phyloP scores from a whole-genome alignment of 495 filamentous ascomycete species.

The Pyrenula aspistea region DNA sequence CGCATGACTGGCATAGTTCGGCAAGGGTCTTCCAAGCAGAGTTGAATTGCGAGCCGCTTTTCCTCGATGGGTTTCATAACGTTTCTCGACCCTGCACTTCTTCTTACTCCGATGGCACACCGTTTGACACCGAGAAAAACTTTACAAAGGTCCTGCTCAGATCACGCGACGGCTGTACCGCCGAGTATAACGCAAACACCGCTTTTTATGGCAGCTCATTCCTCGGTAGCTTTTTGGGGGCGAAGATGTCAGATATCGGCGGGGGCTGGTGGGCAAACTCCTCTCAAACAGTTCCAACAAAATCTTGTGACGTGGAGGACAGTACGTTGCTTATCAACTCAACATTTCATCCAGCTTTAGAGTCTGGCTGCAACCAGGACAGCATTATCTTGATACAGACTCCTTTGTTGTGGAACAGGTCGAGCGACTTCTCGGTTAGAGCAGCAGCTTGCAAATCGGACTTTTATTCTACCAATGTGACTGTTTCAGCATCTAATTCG shows the following conservation, averaged over 20 bases:
- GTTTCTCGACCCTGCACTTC: neutral
- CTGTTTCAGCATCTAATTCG: slow-evolving; percentile 8
- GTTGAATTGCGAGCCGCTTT: slow-evolving; percentile 15
- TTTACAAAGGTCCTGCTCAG: slow-evolving; percentile 1
- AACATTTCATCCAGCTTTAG: neutral
- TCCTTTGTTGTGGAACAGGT: slow-evolving; percentile 1
- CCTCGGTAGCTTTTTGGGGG: neutral
- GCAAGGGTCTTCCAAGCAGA: slow-evolving; percentile 21
- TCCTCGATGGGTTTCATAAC: neutral
- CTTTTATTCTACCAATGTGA: slow-evolving; percentile 22
- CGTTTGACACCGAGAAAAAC: slow-evolving; percentile 9
- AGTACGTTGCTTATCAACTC: neutral
- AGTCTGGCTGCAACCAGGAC: slow-evolving; percentile 1
- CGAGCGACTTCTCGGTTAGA: slow-evolving; percentile 1
- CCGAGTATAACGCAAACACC: neutral
- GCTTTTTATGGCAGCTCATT: neutral
- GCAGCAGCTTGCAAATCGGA: slow-evolving; percentile 12
- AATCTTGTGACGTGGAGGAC: neutral
- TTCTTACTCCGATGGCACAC: slow-evolving; percentile 3
- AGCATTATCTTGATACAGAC: slow-evolving; percentile 8
- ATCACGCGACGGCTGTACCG: slow-evolving; percentile 3
- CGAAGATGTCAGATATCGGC: no score
- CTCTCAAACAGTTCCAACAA: neutral
- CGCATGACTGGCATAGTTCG: slow-evolving; percentile 18
- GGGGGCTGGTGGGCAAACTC: neutral